A percentile compares a stretch with the other conserved stretches of the same genome.
Evolutionary conservation across 345 rosid species (phyloP).

Genomic region (Linum trigynum): DNA sequence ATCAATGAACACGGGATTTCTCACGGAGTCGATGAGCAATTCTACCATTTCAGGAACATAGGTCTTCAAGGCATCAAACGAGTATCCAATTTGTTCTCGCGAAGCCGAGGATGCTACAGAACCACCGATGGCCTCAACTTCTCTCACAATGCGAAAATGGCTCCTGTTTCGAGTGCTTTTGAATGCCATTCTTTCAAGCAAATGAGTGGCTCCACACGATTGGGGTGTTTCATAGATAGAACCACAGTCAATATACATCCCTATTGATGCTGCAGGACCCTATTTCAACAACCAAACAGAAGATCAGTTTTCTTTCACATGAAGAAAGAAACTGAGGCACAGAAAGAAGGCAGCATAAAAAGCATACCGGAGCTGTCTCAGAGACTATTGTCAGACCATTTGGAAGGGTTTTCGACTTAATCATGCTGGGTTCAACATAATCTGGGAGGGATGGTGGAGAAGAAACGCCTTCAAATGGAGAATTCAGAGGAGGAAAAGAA

Average conservation of each 20-base stretch:
- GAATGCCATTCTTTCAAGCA: conserved; percentile 86
- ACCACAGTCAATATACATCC: conserved; percentile 63
- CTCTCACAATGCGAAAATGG: conserved; percentile 65
- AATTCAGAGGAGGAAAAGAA: conserved; percentile 44
- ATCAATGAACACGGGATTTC: conserved; percentile 85
- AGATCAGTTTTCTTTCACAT: neutral
- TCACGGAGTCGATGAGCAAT: conserved; percentile 76
- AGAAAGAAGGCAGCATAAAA: neutral
- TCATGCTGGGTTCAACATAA: conserved; percentile 49
- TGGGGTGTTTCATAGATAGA: conserved; percentile 65
- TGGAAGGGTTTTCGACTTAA: conserved; percentile 45
- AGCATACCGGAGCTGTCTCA: conserved; percentile 44
- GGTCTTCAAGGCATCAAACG: conserved; percentile 82
- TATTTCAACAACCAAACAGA: conserved; percentile 10
- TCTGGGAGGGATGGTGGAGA: conserved; percentile 56
- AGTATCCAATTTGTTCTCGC: conserved; percentile 74
- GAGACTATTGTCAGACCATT: conserved; percentile 76
- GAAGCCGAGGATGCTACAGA: conserved; percentile 65
- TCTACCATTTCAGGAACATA: conserved; percentile 90
- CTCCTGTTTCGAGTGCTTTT: conserved; percentile 73
- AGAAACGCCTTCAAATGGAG: conserved; percentile 47
- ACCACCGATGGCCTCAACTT: conserved; percentile 87
- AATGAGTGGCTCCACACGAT: conserved; percentile 60
- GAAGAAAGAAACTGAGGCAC: neutral
- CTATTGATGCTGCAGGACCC: conserved; percentile 77